Base-by-base conservation (phyloP, 306 rosid genomes). In the Lotus japonicus region DNA sequence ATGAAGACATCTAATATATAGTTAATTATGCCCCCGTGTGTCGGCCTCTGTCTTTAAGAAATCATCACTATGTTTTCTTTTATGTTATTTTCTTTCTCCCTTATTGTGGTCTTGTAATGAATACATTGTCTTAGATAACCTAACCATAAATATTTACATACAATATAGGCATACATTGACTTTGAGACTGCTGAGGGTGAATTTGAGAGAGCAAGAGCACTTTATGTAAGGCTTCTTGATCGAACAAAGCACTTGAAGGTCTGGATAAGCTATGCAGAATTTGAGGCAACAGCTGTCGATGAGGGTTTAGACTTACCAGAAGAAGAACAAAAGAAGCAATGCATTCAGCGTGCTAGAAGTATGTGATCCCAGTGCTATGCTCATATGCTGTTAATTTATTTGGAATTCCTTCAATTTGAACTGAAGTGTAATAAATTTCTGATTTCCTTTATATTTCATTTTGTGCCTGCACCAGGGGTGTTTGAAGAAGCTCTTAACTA, bases 171-270 rank as follows among this genome's bases (percentile, higher is more conserved):
- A 44, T 94, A 82, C 58, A 85, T 94, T 13, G 97, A 94, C 67
- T 94, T 88, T 43, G 98, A 94, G 74, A 77, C 90, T 50, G 85
- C 92, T 1, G 98, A 94, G 75, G 79, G 84, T 73, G 97, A 90
- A 73, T 83, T 84, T 70, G 96, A 85, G 44, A 94, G 84, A 81
- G 90, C 97, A 33, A 78, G 96, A 81, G 84, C 78, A 39, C 94
- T 94, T 4, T 94, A 94, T 21, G 87, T 86, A 78, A 82, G 97
- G 60, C 94, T 94, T 62, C 84, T 94, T 33, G 96, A 94, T 64
- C 85, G 98, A 70, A 92, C 97, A 48, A 89, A 92, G 78, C 98
- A 92, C 81, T 60, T 92, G 71, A 90, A 92, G 79, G 97, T 92
- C 9, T 89, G 98, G 98, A 82, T 88, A 21, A 90, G 97, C 69